phyloP scores from a whole-genome alignment of 1,284 basidiomycete species.

The Bjerkandera adusta region DNA sequence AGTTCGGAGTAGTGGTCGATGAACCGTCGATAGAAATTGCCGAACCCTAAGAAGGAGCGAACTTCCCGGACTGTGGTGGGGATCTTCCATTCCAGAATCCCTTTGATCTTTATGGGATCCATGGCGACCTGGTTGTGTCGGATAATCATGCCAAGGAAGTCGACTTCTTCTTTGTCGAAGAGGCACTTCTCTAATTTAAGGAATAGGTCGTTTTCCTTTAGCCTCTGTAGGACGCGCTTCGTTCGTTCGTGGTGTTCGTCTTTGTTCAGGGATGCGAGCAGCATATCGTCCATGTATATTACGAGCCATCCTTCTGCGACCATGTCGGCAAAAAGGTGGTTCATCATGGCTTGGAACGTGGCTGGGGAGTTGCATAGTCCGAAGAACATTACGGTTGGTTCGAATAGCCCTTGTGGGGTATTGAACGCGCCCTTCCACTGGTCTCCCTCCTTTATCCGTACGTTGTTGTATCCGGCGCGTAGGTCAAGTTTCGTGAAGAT shows the following conservation, averaged over 20 bases:
- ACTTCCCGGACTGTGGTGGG: constrained; percentile 31
- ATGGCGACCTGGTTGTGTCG: constrained; percentile 31
- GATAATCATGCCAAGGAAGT: constrained; percentile 44
- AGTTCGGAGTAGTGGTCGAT: constrained; percentile 34
- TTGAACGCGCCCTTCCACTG: constrained; percentile 33
- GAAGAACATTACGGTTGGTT: constrained; percentile 23
- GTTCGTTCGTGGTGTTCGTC: constrained; percentile 28
- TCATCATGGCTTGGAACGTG: constrained; percentile 22
- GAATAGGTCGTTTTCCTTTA: constrained; percentile 29
- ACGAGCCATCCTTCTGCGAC: constrained; percentile 12
- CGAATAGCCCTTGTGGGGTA: constrained; percentile 29
- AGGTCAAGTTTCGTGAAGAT: constrained; percentile 27
- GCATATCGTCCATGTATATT: constrained; percentile 28
- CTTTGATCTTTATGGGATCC: constrained; percentile 38
- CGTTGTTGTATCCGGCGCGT: constrained; percentile 16
- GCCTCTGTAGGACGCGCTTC: constrained; percentile 29
- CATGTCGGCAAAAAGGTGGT: constrained; percentile 23
- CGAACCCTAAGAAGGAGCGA: constrained; percentile 37
- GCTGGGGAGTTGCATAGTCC: constrained; percentile 38
- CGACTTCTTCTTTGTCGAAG: constrained; percentile 30
- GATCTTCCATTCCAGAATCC: constrained; percentile 36
- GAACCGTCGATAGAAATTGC: constrained; percentile 40
- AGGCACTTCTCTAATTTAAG: constrained; percentile 39
- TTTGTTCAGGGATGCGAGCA: constrained; percentile 23
- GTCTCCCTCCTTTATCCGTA: constrained; percentile 28